These are phyloP conservation scores for Phytophthora melonis DNA, from an alignment of 352 stramenopile genomes.

Conservation along the genomic window DNA sequence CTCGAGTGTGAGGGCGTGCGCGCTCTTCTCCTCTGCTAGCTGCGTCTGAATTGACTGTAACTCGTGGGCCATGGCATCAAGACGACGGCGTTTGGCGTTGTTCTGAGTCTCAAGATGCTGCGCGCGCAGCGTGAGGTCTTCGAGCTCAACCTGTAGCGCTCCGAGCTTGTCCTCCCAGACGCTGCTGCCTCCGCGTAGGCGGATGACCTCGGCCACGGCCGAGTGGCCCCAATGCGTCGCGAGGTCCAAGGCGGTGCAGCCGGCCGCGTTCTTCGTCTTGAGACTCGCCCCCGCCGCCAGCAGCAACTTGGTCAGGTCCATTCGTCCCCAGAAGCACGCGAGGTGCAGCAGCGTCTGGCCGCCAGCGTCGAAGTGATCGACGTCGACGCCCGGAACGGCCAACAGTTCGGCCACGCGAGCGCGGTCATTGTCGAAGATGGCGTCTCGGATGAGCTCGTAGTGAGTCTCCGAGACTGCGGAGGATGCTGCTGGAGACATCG, in stretches of 20 bases:
- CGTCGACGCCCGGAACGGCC: constrained; percentile 46
- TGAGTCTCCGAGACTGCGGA: constrained; percentile 47
- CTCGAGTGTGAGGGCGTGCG: constrained; percentile 19
- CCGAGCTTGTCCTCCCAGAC: constrained; percentile 85
- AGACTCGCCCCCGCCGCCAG: constrained; percentile 66
- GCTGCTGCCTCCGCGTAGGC: constrained; percentile 64
- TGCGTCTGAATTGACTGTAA: constrained; percentile 45
- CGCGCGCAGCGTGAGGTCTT: constrained; percentile 48
- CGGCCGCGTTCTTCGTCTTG: constrained; percentile 77
- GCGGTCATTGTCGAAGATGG: constrained; percentile 77
- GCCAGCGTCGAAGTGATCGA: constrained; percentile 78
- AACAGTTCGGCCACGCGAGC: constrained; percentile 58
- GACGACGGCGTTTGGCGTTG: constrained; percentile 34
- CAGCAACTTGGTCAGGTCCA: constrained; percentile 69
- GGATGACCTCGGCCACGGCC: constrained; percentile 72
- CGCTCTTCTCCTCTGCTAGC: constrained; percentile 62
- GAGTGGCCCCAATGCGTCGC: constrained; percentile 83
- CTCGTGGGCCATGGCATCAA: constrained; percentile 34
- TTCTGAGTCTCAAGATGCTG: constrained; percentile 44
- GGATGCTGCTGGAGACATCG: constrained; percentile 17
- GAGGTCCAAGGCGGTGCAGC: constrained; percentile 75
- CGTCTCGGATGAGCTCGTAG: constrained; percentile 76
- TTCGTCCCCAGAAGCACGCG: constrained; percentile 78
- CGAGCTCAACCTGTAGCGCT: constrained; percentile 65
- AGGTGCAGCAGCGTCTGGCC: constrained; percentile 81